Evolutionary conservation across 2,329 filamentous ascomycete species (phyloP).

Genomic region (Penicillium hordei): DNA sequence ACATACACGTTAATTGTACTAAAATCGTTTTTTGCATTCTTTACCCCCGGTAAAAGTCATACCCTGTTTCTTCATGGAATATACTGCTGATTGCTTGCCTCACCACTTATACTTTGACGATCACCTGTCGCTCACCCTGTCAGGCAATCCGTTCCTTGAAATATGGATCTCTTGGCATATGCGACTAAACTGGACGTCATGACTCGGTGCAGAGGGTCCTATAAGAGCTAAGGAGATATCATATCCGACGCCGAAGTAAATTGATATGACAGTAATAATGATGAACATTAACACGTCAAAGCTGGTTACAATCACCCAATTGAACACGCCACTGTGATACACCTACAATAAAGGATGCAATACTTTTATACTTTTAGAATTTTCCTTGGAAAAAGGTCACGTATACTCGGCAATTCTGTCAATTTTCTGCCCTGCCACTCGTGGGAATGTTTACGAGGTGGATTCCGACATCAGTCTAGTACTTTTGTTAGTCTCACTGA

Average conservation of each 20-base stretch:
- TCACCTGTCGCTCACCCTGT: slow-evolving; percentile 9
- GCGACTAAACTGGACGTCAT: neutral
- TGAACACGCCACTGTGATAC: neutral
- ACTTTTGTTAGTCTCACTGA: slow-evolving; percentile 3
- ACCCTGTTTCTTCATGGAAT: neutral
- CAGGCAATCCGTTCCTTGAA: neutral
- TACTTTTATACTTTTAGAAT: neutral
- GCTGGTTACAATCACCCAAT: neutral
- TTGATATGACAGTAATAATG: neutral
- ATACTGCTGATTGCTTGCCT: slow-evolving; percentile 3
- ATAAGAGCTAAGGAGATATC: neutral
- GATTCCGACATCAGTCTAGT: neutral
- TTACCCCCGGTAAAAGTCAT: slow-evolving; percentile 12
- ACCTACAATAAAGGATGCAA: neutral
- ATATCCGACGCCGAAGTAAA: neutral
- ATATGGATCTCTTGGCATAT: neutral
- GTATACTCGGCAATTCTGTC: neutral
- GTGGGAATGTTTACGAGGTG: neutral
- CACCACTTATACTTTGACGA: slow-evolving; percentile 1
- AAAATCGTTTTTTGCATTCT: neutral
- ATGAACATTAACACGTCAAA: neutral
- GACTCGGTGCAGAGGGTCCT: neutral
- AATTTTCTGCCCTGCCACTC: neutral
- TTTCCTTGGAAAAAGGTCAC: neutral
- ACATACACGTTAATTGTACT: neutral